Evolutionary conservation across 1,139 yeast species (phyloP), one percentile per base, ranked within the genome.

Genomic region (Yamadazyma spencermartinsiae): DNA sequence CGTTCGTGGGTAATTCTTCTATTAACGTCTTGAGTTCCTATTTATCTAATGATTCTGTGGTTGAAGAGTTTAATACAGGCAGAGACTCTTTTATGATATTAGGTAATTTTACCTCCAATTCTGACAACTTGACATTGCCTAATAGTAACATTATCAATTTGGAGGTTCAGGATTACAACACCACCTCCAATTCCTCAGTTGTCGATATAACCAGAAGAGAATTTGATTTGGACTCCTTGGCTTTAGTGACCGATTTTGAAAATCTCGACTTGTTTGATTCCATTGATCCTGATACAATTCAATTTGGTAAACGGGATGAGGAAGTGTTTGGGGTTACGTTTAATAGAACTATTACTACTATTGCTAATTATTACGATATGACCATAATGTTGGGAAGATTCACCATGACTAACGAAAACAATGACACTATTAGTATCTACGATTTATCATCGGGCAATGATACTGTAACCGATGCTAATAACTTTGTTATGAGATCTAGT

Each of bases 1-100:
- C 60, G 0, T 74, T 71, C 40, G 77, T 86, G 33, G 87, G 89
- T 0, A 80, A 85, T 52, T 80, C 94, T 0, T 65, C 86, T 0
- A 63, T 90, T 37, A 87, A 87, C 49, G 46, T 59, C n/a, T 60
- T 85, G 31, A 87, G 95, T 23, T 61, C 76, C 0, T 46, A 61
- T 15, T 57, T 84, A 2, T 58, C 75, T 1, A 50, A 60, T 2
- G 61, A 65, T 45, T 72, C 85, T 1, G 56, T 52, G 5, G 62
- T 85, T 4, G 58, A 57, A 8, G 43, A 60, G 65, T 56, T 59
- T 36, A 40, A 54, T 11, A 43, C 56, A 5, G 50, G 52, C n/a
- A 38, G 45, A 18, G 45, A 50, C 30, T 76, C 55, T 1, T 54
- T 72, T 31, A 37, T 60, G 4, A 36, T 72, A 8, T 54, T 63